Conservation (phyloP, 352 stramenopile genomes). For the Phytophthora brassicae region DNA sequence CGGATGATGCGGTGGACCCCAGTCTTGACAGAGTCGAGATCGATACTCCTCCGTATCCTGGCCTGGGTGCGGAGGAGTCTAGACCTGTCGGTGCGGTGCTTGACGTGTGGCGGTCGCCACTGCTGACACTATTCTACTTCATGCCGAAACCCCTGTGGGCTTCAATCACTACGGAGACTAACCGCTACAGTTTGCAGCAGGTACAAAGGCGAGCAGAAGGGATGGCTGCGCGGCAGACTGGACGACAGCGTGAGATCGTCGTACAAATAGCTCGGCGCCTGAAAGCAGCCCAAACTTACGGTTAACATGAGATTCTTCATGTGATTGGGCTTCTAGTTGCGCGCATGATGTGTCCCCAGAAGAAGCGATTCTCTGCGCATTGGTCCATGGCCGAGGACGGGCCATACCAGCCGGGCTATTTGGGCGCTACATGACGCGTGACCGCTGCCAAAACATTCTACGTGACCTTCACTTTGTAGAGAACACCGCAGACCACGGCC, state of each 20-base stretch:
- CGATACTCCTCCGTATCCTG: not conserved
- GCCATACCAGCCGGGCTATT: constrained; percentile 14
- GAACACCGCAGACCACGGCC: not conserved
- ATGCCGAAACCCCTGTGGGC: not conserved
- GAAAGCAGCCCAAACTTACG: not conserved
- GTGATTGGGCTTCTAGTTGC: constrained; percentile 26
- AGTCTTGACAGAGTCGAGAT: not conserved
- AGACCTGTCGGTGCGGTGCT: not conserved
- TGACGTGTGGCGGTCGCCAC: not conserved
- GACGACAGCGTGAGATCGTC: not conserved
- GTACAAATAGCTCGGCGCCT: not conserved
- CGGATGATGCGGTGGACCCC: not conserved
- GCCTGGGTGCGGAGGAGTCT: not conserved
- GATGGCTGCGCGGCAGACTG: not conserved
- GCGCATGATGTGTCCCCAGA: constrained; percentile 20
- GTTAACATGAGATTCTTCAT: constrained; percentile 13
- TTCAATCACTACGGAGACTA: not conserved
- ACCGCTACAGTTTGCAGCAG: not conserved
- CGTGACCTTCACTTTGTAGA: constrained; percentile 20
- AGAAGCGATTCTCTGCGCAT: constrained; percentile 15
- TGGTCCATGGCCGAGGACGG: constrained; percentile 19
- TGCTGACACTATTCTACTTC: not conserved
- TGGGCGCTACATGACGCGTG: constrained; percentile 16
- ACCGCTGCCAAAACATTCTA: constrained; percentile 18
- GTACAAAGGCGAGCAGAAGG: not conserved